Evolutionary conservation across 2,329 filamentous ascomycete species (phyloP), one percentile per base, ranked within the genome.

Genomic region (Remersonia thermophila): DNA sequence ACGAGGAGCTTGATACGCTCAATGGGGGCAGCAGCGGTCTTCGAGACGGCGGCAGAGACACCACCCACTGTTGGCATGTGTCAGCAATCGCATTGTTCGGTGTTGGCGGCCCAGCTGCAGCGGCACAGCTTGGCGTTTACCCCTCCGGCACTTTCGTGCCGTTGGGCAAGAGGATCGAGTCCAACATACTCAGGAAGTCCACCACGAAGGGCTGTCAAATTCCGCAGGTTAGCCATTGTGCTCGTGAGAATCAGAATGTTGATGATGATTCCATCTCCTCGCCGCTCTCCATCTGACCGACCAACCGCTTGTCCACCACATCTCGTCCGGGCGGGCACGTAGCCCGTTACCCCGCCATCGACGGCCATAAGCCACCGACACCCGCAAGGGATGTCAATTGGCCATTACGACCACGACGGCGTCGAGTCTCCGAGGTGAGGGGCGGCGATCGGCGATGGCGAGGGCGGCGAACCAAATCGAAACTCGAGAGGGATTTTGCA

Each of bases 1-100:
- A 98, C 93, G 62, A 98, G 84, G 63, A 98, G 91, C 87, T 98
- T 98, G 73, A 98, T 82, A 86, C 91, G 91, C 87, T 98, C 91
- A 59, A 98, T 98, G 71, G 91, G 91, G 71, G 91, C 91, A 64
- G 91, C 91, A 62, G 91, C 91, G 55, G 91, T 98, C 86, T 98
- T 98, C 66, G 91, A 98, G 81, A 98, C 87, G 69, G 91, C 91
- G 69, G 91, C 91, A 62, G 91, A 95, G 56, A 98, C 82, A 95
- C 91, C 91, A 82, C 91, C 91, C 91, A 98, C 47, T 50, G 32
- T 42, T 12, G 27, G 14, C 23, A n/a, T 2, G 31, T 20, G 44
- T 49, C 37, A 49, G 46, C 36, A 37, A 20, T 6, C 20, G 5
- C 4, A 14, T 41, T 32, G 23, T 12, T 11, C 27, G 10, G 15